Percentiles rank a stretch among this genome's conserved stretches.
These are phyloP conservation scores for Clohesyomyces aquaticus DNA, from an alignment of 495 filamentous ascomycete genomes.

Conservation along the genomic window DNA sequence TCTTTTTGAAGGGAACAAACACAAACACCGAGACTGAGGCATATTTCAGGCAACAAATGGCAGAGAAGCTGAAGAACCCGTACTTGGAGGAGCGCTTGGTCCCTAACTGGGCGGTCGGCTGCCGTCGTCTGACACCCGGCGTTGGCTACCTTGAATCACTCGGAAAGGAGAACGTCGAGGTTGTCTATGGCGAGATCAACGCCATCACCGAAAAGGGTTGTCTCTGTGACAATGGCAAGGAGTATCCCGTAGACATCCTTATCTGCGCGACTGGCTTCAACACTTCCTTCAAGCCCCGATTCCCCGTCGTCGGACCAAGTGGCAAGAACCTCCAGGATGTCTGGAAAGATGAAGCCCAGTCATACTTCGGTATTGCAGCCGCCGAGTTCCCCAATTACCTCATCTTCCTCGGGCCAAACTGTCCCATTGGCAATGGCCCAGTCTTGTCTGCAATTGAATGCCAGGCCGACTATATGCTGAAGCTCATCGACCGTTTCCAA, in stretches of 20 bases:
- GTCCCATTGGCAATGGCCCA: conserved; percentile 51
- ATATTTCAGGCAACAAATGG: conserved; percentile 48
- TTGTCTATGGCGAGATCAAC: conserved; percentile 42
- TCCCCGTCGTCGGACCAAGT: conserved; percentile 52
- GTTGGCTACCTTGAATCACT: conserved; percentile 46
- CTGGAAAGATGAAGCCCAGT: conserved; percentile 36
- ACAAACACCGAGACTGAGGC: conserved; percentile 47
- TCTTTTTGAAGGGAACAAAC: conserved; percentile 50
- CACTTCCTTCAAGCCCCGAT: conserved; percentile 55
- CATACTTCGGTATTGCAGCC: conserved; percentile 41
- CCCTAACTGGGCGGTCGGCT: conserved; percentile 38
- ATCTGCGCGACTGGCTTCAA: conserved; percentile 59
- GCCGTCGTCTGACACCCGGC: conserved; percentile 43
- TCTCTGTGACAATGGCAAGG: conserved; percentile 39
- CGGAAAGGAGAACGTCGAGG: conserved; percentile 41
- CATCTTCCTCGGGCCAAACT: conserved; percentile 49
- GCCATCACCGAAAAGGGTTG: conserved; percentile 39
- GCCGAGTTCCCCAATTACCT: conserved; percentile 44
- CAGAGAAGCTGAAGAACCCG: conserved; percentile 50
- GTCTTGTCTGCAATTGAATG: conserved; percentile 49
- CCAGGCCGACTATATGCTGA: conserved; percentile 57
- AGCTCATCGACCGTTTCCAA: conserved; percentile 52
- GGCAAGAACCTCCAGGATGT: conserved; percentile 41
- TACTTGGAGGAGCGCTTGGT: conserved; percentile 40
- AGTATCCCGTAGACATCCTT: conserved; percentile 44